phyloP scores from a whole-genome alignment of 768 basidiomycete species.

The Phanerochaete carnosa region DNA sequence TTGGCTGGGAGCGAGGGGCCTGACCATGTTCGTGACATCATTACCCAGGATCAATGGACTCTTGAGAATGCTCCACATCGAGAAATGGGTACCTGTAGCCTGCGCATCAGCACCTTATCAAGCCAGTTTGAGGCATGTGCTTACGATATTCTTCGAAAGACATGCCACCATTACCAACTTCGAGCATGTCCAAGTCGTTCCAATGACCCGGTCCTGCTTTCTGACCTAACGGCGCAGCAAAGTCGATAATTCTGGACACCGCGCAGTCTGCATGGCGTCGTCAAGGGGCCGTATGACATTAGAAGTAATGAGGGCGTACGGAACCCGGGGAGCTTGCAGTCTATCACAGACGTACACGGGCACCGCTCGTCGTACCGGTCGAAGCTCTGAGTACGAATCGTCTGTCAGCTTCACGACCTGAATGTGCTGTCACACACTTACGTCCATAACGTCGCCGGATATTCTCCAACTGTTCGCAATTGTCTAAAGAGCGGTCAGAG shows the following conservation, averaged over 20 bases:
- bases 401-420: not conserved
- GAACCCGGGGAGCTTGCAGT: conserved; percentile 36
- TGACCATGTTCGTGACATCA: conserved; percentile 35
- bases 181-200: conserved; percentile 40
- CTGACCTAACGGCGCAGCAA: conserved; percentile 32
- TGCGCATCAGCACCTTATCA: not conserved
- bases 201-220: conserved; percentile 32
- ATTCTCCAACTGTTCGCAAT: conserved; percentile 30
- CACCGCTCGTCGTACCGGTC: conserved; percentile 34
- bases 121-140: not conserved
- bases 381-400: conserved; percentile 22
- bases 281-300: not conserved
- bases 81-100: conserved; percentile 35
- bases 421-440: conserved; percentile 5
- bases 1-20: not conserved
- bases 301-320: conserved; percentile 23
- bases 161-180: conserved; percentile 38
- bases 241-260: conserved; percentile 34
- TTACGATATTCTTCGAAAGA: conserved; percentile 36
- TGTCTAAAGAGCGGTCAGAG: conserved; percentile 12
- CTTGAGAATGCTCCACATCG: conserved; percentile 41
- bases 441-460: conserved; percentile 29
- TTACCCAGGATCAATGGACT: conserved; percentile 40
- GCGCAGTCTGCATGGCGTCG: conserved; percentile 23
- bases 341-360: conserved; percentile 31